phyloP scores from a whole-genome alignment of 2,329 filamentous ascomycete genomes.

The Colletotrichum theobromicola region DNA sequence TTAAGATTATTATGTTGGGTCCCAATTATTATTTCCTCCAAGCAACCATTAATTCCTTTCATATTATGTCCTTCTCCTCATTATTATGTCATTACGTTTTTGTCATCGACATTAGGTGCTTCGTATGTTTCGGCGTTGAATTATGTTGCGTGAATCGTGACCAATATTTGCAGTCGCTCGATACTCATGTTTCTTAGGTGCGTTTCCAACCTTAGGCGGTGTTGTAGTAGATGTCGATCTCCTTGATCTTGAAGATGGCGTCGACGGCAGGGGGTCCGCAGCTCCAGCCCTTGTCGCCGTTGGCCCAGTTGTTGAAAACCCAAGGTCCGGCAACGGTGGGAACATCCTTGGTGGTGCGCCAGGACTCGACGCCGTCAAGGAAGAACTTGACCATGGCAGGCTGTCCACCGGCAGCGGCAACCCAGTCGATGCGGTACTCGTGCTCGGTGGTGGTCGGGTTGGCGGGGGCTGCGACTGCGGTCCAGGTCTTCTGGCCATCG shows the following conservation, averaged over 20 bases:
- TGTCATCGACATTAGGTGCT: background rate
- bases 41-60: background rate
- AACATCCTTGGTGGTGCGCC: conserved; percentile 28
- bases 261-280: conserved; percentile 29
- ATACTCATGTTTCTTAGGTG: background rate
- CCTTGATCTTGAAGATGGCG: conserved; percentile 23
- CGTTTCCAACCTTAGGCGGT: conserved; percentile 5
- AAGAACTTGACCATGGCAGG: conserved; percentile 27
- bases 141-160: background rate
- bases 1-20: background rate
- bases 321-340: conserved; percentile 29
- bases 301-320: conserved; percentile 38
- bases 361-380: conserved; percentile 28
- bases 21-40: background rate
- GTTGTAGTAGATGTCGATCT: conserved; percentile 33
- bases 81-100: background rate
- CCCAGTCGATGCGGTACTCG: conserved; percentile 37
- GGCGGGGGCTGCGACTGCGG: conserved; percentile 13
- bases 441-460: conserved; percentile 31
- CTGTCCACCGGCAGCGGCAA: background rate
- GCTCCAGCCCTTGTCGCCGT: conserved; percentile 33
- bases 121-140: background rate
- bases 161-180: background rate
- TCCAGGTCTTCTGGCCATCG: conserved; percentile 19
- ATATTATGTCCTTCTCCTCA: background rate